phyloP scores from a whole-genome alignment of 2,329 filamentous ascomycete species.

The Chaetomium strumarium region DNA sequence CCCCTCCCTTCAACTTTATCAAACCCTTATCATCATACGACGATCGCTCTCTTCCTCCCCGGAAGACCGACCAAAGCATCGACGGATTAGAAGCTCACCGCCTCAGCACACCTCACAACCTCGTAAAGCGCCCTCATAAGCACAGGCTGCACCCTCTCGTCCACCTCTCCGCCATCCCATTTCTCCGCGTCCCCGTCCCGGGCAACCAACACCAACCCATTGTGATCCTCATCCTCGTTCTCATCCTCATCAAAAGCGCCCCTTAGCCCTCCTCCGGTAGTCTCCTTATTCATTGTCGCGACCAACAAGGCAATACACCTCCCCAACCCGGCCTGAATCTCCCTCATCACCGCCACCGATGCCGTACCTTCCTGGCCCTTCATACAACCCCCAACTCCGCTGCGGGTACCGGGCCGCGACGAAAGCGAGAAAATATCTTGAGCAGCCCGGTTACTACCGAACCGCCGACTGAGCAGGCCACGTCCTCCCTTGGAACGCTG shows the following conservation, averaged over 20 bases:
- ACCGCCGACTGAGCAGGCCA: background rate
- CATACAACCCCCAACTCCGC: constrained; percentile 7
- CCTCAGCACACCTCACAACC: constrained; percentile 38
- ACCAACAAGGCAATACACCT: constrained; percentile 48
- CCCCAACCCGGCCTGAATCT: constrained; percentile 45
- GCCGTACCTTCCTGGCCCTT: background rate
- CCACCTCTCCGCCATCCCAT: constrained; percentile 5
- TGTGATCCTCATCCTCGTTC: background rate
- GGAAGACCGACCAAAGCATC: background rate
- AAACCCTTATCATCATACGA: too few species aligned
- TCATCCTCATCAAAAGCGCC: background rate
- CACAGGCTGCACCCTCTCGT: constrained; percentile 29
- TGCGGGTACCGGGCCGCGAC: constrained; percentile 8
- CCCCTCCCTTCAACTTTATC: too few species aligned
- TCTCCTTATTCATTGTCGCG: constrained; percentile 36
- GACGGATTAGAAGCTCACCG: constrained; percentile 15
- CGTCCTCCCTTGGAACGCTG: background rate
- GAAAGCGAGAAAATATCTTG: background rate
- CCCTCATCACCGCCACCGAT: constrained; percentile 30
- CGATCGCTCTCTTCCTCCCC: background rate
- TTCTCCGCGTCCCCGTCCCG: background rate
- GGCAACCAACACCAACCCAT: background rate
- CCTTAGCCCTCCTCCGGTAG: background rate
- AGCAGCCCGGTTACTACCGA: background rate
- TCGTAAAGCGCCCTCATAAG: constrained; percentile 38